Percentiles rank a stretch among this genome's conserved stretches.
phyloP scores from a whole-genome alignment of 495 filamentous ascomycete species.

The Aspergillus hancockii region DNA sequence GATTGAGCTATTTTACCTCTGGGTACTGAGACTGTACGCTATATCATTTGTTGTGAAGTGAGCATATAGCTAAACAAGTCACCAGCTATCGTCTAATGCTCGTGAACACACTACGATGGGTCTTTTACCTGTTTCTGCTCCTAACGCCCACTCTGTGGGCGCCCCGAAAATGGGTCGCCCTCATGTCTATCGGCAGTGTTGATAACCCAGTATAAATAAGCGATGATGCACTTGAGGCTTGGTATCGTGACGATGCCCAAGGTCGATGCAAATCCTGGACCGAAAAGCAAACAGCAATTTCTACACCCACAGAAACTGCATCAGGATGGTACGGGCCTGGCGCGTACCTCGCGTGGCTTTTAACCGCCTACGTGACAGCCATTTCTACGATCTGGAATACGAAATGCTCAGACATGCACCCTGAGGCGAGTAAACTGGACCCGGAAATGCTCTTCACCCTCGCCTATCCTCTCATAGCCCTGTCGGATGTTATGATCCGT shows the following conservation, averaged over 20 bases:
- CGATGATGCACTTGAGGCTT: not conserved
- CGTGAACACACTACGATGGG: not conserved
- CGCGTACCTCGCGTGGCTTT: constrained; percentile 8
- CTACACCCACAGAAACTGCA: not conserved
- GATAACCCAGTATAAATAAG: not conserved
- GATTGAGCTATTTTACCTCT: too few relatives aligned
- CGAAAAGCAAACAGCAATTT: constrained; percentile 1
- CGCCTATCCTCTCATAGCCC: not conserved
- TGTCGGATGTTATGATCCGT: not conserved
- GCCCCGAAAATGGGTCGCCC: not conserved
- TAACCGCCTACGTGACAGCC: constrained; percentile 5
- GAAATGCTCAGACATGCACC: not conserved
- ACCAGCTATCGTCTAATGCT: not conserved
- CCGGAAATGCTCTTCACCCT: constrained; percentile 1
- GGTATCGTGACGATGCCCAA: not conserved
- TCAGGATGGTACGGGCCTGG: constrained; percentile 11
- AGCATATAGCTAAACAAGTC: not conserved
- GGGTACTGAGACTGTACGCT: too few relatives aligned
- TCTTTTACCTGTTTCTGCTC: not conserved
- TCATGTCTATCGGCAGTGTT: not conserved
- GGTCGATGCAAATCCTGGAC: constrained; percentile 4
- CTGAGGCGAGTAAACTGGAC: not conserved
- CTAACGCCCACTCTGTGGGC: constrained; percentile 10
- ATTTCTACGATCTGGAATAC: constrained; percentile 2
- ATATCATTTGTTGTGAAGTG: too few relatives aligned